These are phyloP conservation scores for Lentinula guzmanii DNA, from an alignment of 768 basidiomycete species.

Conservation along the genomic window DNA sequence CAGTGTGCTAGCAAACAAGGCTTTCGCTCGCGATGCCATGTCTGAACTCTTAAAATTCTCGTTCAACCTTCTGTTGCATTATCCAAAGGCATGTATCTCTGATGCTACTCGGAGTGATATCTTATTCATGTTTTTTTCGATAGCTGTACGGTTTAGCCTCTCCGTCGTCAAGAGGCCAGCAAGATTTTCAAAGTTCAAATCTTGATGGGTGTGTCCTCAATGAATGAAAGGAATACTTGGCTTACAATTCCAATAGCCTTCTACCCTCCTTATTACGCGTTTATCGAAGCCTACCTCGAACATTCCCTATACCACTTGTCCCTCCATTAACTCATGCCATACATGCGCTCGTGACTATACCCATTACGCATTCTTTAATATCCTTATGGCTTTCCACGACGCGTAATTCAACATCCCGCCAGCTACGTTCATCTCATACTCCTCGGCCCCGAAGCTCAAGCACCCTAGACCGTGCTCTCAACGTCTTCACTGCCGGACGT, in stretches of 20 bases:
- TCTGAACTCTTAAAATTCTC: constrained; percentile 79
- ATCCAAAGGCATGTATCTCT: constrained; percentile 56
- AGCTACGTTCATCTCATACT: constrained; percentile 13
- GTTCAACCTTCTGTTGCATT: constrained; percentile 78
- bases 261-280: constrained; percentile 66
- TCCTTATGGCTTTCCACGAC: constrained; percentile 54
- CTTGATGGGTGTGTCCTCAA: constrained; percentile 56
- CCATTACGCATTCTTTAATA: constrained; percentile 52
- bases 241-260: constrained; percentile 37
- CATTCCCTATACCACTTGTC: constrained; percentile 57
- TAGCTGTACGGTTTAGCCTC: constrained; percentile 38
- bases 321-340: constrained; percentile 78
- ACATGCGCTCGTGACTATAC: constrained; percentile 76
- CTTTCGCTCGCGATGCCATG: constrained; percentile 66
- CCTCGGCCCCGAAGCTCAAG: constrained; percentile 20
- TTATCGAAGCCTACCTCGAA: constrained; percentile 58
- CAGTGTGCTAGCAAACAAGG: constrained; percentile 41
- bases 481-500: constrained; percentile 47
- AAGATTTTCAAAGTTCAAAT: constrained; percentile 47
- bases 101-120: neutral
- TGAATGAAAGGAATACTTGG: neutral
- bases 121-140: neutral
- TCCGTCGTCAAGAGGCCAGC: constrained; percentile 11
- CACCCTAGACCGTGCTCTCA: constrained; percentile 53
- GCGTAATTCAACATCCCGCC: constrained; percentile 15